Conservation (phyloP, 2,329 filamentous ascomycete genomes). For the Juglanconis juglandina region DNA sequence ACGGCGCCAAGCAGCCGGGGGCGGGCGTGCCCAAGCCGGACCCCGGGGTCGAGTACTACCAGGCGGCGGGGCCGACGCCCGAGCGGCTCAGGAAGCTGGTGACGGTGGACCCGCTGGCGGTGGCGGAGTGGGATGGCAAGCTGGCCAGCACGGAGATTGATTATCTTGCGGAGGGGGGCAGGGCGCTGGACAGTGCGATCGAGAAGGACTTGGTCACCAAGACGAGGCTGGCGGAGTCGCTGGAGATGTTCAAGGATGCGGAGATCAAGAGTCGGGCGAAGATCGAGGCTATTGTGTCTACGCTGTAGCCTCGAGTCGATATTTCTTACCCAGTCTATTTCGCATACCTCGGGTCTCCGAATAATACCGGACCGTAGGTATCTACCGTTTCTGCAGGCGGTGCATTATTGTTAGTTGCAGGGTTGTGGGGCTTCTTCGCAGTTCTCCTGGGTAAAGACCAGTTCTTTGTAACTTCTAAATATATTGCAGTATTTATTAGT, state of each 20-base stretch:
- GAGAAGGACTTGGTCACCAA: constrained; percentile 34
- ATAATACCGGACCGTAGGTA: too few relatives aligned
- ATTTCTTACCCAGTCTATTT: too few relatives aligned
- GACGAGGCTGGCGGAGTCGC: constrained; percentile 35
- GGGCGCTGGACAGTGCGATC: constrained; percentile 39
- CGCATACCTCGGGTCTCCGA: too few relatives aligned
- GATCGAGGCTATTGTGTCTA: constrained; percentile 27
- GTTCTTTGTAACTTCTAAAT: too few relatives aligned
- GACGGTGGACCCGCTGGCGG: constrained; percentile 37
- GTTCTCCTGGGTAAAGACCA: too few relatives aligned
- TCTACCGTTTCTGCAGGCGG: too few relatives aligned
- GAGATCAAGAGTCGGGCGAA: constrained; percentile 28
- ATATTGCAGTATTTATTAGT: too few relatives aligned
- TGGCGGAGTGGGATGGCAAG: constrained; percentile 35
- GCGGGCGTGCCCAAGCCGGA: constrained; percentile 36
- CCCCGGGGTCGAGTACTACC: constrained; percentile 32
- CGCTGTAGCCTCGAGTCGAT: not conserved
- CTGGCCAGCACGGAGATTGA: constrained; percentile 38
- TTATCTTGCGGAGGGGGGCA: constrained; percentile 44
- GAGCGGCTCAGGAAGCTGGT: constrained; percentile 33
- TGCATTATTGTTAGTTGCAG: too few relatives aligned
- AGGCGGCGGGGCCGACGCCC: constrained; percentile 29
- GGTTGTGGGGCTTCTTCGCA: too few relatives aligned
- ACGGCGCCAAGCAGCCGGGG: constrained; percentile 34
- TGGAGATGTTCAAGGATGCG: constrained; percentile 36